phyloP scores from a whole-genome alignment of 129 eudicot genomes.

The Tagetes erecta region DNA sequence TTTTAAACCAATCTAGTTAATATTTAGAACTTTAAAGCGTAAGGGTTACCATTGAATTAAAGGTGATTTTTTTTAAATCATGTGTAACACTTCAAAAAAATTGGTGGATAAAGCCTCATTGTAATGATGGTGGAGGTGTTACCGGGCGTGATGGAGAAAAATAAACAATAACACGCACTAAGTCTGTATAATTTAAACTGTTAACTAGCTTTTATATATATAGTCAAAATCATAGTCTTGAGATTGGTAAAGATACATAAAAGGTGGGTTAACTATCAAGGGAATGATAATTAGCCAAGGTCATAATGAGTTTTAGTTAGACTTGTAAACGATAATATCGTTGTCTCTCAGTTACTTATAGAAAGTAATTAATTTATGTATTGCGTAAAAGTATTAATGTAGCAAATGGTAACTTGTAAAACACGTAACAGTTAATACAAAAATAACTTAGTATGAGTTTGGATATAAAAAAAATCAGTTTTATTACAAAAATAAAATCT shows the following conservation, averaged over 20 bases:
- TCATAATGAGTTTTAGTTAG: not conserved
- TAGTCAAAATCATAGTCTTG: no score
- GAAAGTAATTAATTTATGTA: not conserved
- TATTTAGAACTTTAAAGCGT: not conserved
- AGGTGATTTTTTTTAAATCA: no score
- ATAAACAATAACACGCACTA: no score
- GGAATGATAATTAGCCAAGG: conserved; percentile 1
- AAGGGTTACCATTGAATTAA: not conserved
- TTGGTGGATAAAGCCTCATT: no score
- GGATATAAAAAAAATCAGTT: not conserved
- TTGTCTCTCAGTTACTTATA: not conserved
- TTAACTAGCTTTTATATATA: no score
- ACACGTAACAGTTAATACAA: not conserved
- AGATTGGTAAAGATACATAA: no score
- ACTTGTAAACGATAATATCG: not conserved
- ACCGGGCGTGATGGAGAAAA: no score
- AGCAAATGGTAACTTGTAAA: not conserved
- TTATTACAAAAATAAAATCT: not conserved
- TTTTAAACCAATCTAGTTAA: no score
- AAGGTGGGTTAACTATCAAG: no score
- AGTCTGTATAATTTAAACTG: no score
- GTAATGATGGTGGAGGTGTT: no score
- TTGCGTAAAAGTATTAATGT: not conserved
- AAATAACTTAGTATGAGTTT: not conserved
- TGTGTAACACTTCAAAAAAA: no score